Evolutionary conservation across 257 asterid species (phyloP).

Genomic region (Penstemon davidsonii): DNA sequence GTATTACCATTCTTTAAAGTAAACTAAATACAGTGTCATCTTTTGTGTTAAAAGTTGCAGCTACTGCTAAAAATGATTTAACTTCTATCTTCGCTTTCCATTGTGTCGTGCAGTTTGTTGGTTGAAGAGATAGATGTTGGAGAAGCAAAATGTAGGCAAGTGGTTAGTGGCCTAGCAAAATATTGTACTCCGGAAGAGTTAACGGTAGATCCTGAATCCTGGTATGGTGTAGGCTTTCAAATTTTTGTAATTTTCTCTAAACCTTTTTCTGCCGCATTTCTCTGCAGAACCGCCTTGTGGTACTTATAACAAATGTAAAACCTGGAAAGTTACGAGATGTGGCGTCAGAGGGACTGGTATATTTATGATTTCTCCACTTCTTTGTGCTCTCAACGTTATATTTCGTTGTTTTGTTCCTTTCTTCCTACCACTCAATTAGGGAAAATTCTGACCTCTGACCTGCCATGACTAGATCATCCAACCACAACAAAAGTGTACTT

Average conservation of each 20-base stretch:
- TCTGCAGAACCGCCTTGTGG: conserved; percentile 81
- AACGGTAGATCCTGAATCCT: conserved; percentile 43
- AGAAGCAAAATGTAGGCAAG: conserved; percentile 87
- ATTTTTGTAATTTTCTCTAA: conserved; percentile 18
- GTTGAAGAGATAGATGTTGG: conserved; percentile 99
- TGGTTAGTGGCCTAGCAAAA: conserved; percentile 95
- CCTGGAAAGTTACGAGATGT: conserved; percentile 93
- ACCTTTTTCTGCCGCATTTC: conserved; percentile 22
- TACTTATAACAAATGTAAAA: conserved; percentile 87
- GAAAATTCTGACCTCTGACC: too few relatives aligned
- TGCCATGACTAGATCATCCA: too few relatives aligned
- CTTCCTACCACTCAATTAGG: not conserved
- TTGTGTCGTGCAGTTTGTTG: conserved; percentile 61
- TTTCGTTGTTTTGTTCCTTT: not conserved
- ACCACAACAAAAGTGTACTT: too few relatives aligned
- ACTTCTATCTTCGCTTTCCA: conserved; percentile 17
- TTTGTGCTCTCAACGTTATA: not conserved
- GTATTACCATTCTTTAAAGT: not conserved
- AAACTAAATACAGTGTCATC: conserved; percentile 1
- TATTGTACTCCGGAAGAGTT: conserved; percentile 81
- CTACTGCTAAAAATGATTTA: not conserved
- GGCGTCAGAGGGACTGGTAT: conserved; percentile 96
- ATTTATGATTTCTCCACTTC: conserved; percentile 13
- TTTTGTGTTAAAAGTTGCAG: not conserved
- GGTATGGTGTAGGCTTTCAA: not conserved